Percentiles rank a stretch among this genome's conserved stretches.
Conservation (phyloP, 768 basidiomycete genomes). For the Tricholomella constricta region DNA sequence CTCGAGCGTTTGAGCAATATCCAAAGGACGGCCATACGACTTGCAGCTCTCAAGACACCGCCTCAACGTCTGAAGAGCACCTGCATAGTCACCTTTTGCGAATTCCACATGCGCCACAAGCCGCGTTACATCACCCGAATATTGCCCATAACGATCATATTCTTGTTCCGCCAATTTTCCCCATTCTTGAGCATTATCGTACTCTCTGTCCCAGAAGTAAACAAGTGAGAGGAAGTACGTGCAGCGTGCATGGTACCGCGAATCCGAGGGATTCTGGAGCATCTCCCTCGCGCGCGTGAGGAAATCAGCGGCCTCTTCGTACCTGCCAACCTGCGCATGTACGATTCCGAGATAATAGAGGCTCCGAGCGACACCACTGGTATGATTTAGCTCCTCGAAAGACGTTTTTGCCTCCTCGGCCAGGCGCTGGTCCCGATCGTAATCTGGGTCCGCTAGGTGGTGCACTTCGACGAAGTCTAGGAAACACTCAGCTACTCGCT, state of each 20-base stretch:
- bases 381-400: not conserved
- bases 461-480: not conserved
- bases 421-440: not conserved
- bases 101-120: not conserved
- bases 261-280: not conserved
- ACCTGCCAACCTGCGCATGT: not conserved
- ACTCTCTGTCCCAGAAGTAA: not conserved
- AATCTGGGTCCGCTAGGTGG: not conserved
- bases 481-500: not conserved
- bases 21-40: not conserved
- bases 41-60: not conserved
- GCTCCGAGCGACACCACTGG: not conserved
- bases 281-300: not conserved
- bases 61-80: not conserved
- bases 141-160: not conserved
- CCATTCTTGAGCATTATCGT: not conserved
- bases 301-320: not conserved
- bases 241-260: not conserved
- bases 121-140: not conserved
- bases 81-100: not conserved
- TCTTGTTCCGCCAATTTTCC: constrained; percentile 1
- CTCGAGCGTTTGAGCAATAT: not conserved
- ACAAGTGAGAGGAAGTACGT: not conserved
- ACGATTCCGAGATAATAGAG: not conserved
- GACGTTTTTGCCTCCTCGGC: not conserved